Base-by-base conservation (phyloP, 2,329 filamentous ascomycete species). In the Aspergillus uvarum region DNA sequence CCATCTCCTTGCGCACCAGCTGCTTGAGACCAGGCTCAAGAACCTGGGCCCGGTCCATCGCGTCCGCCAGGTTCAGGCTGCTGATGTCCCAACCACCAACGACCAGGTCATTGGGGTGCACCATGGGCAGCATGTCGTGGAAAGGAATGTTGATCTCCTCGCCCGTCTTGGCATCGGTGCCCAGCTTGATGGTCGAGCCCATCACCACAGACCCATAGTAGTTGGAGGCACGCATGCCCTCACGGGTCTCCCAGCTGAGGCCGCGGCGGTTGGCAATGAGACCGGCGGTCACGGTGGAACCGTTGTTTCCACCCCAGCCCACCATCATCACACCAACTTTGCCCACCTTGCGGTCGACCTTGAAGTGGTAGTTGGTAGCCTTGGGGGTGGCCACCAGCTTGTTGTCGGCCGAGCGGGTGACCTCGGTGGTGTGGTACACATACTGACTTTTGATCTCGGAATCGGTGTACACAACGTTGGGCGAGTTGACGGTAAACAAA, bases 131-230 rank as follows among this genome's bases (percentile, higher is more conserved):
- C 71, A 98, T 85, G 76, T 94, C 87, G 75, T 94, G 91, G 83
- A 99, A 96, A 65, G 95, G 94, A 70, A 99, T 91, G 80, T 98
- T 96, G 80, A 99, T 87, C 74, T 99, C 95, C 79, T 90, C 85
- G 71, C 86, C 87, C 62, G 92, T 96, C 79, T 89, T 86, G 71
- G 87, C 84, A 72, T 98, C 92, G 49, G 89, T 90, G 59, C 95
- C 95, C 63, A 99, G 89, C 86, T 98, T 99, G 81, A 97, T 88
- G 67, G 95, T 99, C 21, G 95, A 98, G 65, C 89, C 85, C 95
- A 99, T 98, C 79, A 98, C 87, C 70, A 98, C 87, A 59, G 95
- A 99, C 72, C 95, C 95, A 77, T 97, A 99, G 86, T 98, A 99
- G 82, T 99, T 99, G 79, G 95, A 89, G 66, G 86, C 82, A 65